Evolutionary conservation across 2,329 filamentous ascomycete genomes (phyloP).

Genomic region (Berkeleyomyces rouxiae): DNA sequence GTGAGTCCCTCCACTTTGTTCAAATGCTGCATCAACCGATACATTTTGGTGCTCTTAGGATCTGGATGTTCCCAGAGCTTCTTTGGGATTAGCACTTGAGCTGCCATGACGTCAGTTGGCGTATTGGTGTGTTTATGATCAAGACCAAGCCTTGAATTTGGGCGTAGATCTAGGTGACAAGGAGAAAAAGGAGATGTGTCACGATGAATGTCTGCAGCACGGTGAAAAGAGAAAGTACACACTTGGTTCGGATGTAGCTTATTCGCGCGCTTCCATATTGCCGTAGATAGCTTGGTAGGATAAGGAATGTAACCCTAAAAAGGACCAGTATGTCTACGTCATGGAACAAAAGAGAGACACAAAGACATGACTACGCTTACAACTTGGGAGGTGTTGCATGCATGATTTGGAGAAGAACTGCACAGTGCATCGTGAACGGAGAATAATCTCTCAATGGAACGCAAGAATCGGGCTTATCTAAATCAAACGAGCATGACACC

Average conservation of each 20-base stretch:
- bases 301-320: background rate
- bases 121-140: background rate
- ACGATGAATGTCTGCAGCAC: background rate
- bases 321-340: too few relatives aligned
- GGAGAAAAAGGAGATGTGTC: background rate
- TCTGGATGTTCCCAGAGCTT: slow-evolving; percentile 54
- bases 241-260: background rate
- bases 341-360: background rate
- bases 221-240: background rate
- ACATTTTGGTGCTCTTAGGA: slow-evolving; percentile 46
- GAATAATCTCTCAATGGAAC: background rate
- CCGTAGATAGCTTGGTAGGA: background rate
- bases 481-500: background rate
- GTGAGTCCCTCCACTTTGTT: slow-evolving; percentile 40
- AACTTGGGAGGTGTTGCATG: too few relatives aligned
- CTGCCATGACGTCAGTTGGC: background rate
- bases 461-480: background rate
- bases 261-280: background rate
- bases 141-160: background rate
- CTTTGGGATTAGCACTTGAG: slow-evolving; percentile 25
- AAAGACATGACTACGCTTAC: background rate
- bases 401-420: background rate
- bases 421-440: background rate
- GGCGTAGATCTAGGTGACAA: background rate
- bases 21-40: slow-evolving; percentile 46